Base-by-base conservation (phyloP, 2,329 filamentous ascomycete genomes). In the Graphilbum sp. region DNA sequence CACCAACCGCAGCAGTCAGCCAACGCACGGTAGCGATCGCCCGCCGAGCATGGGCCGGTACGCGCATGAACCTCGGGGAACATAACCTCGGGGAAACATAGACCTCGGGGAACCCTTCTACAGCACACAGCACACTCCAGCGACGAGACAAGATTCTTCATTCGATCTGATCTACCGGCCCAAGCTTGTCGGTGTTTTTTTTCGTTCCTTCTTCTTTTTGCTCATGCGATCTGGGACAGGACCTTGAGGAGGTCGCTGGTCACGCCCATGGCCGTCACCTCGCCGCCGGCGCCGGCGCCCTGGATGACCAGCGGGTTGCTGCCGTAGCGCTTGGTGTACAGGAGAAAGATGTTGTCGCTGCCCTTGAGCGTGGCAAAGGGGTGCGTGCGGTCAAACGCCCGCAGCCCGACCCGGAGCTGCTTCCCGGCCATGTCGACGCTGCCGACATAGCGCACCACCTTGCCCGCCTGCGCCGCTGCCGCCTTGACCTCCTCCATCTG, bases 301-400 rank as follows among this genome's bases (percentile, higher is more conserved):
- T 96, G 88, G 45, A 98, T 75, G 54, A 95, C 94, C 45, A 98
- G 66, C 32, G 90, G 87, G 59, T 88, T 92, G 54, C 67, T 71
- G 41, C 86, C 86, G 54, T 98, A 98, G 51, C 90, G 72, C 67
- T 92, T 81, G 6, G 90, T 98, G 62, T 95, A 93, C 67, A 98
- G 95, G 66, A 79, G 93, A 55, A 98, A 94, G 56, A 98, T 93
- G 65, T 98, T 98, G 57, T 96, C 90, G 58, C 87, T 96, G 27
- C 90, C 90, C 70, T 94, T 93, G 41, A 98, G 68, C 35, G 82
- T 80, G 13, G 90, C 90, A 61, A 98, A 95, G 12, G 90, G 83
- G 54, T 92, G 85, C 43, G 80, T 82, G 49, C 74, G 75, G 47
- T 93, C 86, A 49, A 86, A 87, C 61, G 80, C 83, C 67, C 95